phyloP scores from a whole-genome alignment of 768 basidiomycete genomes.

The Lepiota subincarnata region DNA sequence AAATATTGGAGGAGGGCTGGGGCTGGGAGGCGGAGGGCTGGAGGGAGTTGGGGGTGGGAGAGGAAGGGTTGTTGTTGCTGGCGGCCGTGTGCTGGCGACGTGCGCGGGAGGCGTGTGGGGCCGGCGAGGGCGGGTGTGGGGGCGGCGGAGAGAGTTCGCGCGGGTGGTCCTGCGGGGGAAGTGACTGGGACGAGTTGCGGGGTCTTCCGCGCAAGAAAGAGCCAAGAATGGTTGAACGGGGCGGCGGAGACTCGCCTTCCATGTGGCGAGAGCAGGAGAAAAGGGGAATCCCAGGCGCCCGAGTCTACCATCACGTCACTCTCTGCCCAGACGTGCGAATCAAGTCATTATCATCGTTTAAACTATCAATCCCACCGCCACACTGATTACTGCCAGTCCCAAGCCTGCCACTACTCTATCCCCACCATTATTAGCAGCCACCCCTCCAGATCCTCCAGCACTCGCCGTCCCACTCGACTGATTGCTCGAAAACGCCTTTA shows the following conservation, averaged over 20 bases:
- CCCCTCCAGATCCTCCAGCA: too few relatives aligned
- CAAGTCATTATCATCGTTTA: too few relatives aligned
- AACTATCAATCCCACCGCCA: too few relatives aligned
- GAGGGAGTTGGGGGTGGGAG: constrained; percentile 18
- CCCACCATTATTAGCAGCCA: too few relatives aligned
- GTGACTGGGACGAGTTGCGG: constrained; percentile 60
- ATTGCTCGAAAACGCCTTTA: constrained; percentile 9
- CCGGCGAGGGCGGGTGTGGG: constrained; percentile 32
- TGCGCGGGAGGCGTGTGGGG: constrained; percentile 19
- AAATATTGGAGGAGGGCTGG: constrained; percentile 5
- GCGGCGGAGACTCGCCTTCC: constrained; percentile 37
- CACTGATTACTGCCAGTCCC: too few relatives aligned
- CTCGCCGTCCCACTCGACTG: not conserved
- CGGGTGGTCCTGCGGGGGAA: constrained; percentile 30
- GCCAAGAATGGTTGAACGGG: constrained; percentile 65
- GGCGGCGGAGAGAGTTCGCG: constrained; percentile 44
- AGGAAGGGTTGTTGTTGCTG: constrained; percentile 22
- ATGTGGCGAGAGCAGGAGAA: constrained; percentile 13
- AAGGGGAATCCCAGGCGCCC: too few relatives aligned
- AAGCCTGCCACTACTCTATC: too few relatives aligned
- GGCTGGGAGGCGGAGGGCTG: constrained; percentile 22
- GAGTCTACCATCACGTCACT: constrained; percentile 7
- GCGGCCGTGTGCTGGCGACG: constrained; percentile 31
- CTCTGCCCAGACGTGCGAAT: too few relatives aligned
- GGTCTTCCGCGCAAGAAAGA: constrained; percentile 69